A percentile compares a stretch with the other conserved stretches of the same genome.
phyloP scores from a whole-genome alignment of 768 basidiomycete genomes.

The Daedaleopsis nitida region DNA sequence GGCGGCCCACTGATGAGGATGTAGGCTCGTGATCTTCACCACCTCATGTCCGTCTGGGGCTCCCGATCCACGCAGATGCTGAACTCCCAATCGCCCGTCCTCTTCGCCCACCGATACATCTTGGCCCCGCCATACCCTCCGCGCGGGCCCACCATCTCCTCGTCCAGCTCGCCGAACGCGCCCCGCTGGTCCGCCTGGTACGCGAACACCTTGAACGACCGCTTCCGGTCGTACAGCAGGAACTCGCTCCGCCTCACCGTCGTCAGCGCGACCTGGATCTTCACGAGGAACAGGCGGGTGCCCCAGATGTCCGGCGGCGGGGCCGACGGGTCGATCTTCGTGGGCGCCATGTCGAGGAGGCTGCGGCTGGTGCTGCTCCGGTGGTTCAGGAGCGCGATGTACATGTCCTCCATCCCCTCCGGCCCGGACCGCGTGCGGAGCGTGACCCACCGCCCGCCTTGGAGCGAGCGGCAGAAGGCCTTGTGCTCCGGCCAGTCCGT shows the following conservation, averaged over 20 bases:
- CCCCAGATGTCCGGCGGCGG: constrained; percentile 36
- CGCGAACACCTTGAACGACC: constrained; percentile 37
- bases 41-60: constrained; percentile 17
- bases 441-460: constrained; percentile 41
- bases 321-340: constrained; percentile 26
- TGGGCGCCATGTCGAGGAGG: constrained; percentile 7
- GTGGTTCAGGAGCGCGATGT: background rate
- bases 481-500: constrained; percentile 45
- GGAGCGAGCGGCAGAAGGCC: constrained; percentile 37
- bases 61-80: constrained; percentile 26
- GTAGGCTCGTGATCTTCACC: constrained; percentile 7
- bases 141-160: constrained; percentile 19
- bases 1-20: too few species aligned
- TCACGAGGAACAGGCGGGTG: constrained; percentile 40
- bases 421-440: constrained; percentile 7
- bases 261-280: constrained; percentile 32
- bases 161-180: constrained; percentile 17
- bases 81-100: constrained; percentile 24
- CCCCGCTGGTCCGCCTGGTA: constrained; percentile 22
- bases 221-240: constrained; percentile 43
- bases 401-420: background rate
- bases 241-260: constrained; percentile 2
- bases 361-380: background rate
- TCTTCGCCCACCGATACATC: constrained; percentile 32
- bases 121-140: constrained; percentile 21